Base-by-base conservation (phyloP, 2,329 filamentous ascomycete species). In the Zarea fungicola region DNA sequence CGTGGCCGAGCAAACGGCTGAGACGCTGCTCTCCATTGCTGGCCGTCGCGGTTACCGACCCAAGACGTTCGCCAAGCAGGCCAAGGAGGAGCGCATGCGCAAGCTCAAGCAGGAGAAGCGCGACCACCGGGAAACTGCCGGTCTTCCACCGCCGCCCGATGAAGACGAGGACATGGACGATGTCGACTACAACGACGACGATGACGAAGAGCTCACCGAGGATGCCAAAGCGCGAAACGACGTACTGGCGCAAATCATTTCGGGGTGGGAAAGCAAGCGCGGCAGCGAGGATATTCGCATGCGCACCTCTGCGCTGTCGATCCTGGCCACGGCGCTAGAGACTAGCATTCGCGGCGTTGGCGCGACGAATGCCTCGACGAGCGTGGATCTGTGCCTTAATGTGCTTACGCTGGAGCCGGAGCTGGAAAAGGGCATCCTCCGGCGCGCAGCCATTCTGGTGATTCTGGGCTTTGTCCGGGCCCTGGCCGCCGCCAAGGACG, bases 231-330 rank as follows among this genome's bases (percentile, higher is more conserved):
- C 58, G 37, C 73, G 67, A 52, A 74, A 74, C 49, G 80, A 73
- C 25, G 71, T 76, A 40, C 60, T 84, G 11, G 68, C 72, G 19
- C 71, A 74, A 51, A 87, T 89, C 51, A 71, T 88, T 1, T 68
- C 75, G 13, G 84, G 83, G 1, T 89, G 85, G 85, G 76, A 84
- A 55, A 76, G 81, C 53, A 82, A 80, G 49, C 69, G 75, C 14
- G 84, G 83, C 1, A 75, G 75, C 51, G 85, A 89, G 61, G 85
- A 89, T 58, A 70, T 88, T 11, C 75, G 86, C 4, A 77, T 90
- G 55, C 79, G 86, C 1, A 70, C 84, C 13, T 88, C 85, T 19
- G 82, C 85, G 4, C 63, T 90, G 6, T 85, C 83, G 5, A 75
- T 89, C 40, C 70, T 89, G 36, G 77, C 78, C 1, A 67, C 67